Evolutionary conservation across 2,329 filamentous ascomycete genomes (phyloP).

Genomic region (Huntiella decipiens): DNA sequence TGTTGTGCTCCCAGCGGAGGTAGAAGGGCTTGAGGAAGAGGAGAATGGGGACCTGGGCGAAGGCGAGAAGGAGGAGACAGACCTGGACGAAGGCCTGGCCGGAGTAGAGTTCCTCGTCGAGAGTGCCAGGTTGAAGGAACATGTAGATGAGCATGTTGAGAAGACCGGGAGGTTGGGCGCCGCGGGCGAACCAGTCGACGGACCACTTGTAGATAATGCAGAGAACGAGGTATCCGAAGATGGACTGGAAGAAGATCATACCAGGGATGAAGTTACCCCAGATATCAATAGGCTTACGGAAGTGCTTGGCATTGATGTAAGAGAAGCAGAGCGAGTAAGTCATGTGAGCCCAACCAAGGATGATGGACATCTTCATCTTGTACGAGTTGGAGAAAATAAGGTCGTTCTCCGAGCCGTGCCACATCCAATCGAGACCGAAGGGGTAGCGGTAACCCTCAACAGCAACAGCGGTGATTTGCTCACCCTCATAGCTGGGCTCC

Average conservation of each 20-base stretch:
- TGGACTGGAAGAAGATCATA: slow-evolving; percentile 99
- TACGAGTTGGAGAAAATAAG: slow-evolving; percentile 93
- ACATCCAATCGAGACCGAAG: slow-evolving; percentile 87
- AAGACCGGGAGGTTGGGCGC: slow-evolving; percentile 59
- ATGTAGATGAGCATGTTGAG: slow-evolving; percentile 99
- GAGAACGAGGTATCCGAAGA: slow-evolving; percentile 89
- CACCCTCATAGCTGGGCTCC: slow-evolving; percentile 38
- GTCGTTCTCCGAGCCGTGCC: slow-evolving; percentile 91
- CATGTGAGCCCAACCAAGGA: slow-evolving; percentile 96
- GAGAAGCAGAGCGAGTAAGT: slow-evolving; percentile 91
- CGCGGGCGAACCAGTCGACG: slow-evolving; percentile 55
- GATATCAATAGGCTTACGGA: slow-evolving; percentile 87
- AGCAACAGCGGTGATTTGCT: slow-evolving; percentile 46
- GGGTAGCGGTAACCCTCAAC: slow-evolving; percentile 71
- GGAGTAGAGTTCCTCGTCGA: slow-evolving; percentile 55
- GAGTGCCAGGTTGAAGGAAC: slow-evolving; percentile 72
- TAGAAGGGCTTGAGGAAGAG: slow-evolving; percentile 93
- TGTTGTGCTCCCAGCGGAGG: slow-evolving; percentile 84
- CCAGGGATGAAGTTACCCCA: slow-evolving; percentile 95
- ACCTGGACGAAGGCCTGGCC: slow-evolving; percentile 64
- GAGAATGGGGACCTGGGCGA: slow-evolving; percentile 73
- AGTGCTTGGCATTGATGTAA: slow-evolving; percentile 83
- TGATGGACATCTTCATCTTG: slow-evolving; percentile 99
- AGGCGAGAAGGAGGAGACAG: slow-evolving; percentile 59
- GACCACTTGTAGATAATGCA: slow-evolving; percentile 97